A percentile compares a stretch with the other conserved stretches of the same genome.
Conservation (phyloP, 2,329 filamentous ascomycete species). For the Colletotrichum australisinense region DNA sequence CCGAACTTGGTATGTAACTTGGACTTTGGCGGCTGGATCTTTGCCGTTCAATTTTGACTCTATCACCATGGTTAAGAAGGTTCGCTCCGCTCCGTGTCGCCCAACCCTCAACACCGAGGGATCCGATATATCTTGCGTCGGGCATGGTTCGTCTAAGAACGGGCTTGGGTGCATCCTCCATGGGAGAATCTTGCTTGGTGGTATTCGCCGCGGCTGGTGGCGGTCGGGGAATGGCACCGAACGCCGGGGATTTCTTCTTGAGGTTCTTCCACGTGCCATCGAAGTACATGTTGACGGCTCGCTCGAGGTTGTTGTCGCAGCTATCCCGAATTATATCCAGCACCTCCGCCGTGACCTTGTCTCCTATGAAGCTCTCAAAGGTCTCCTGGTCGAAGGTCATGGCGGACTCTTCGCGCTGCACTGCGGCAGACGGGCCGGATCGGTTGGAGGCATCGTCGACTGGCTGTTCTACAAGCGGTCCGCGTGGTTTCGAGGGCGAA, state of each 20-base stretch:
- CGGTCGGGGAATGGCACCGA: neutral
- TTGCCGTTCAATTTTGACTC: slow-evolving; percentile 87
- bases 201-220: neutral
- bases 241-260: slow-evolving; percentile 44
- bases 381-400: slow-evolving; percentile 65
- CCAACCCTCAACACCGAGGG: slow-evolving; percentile 93
- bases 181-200: neutral
- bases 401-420: slow-evolving; percentile 41
- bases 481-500: slow-evolving; percentile 33
- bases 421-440: slow-evolving; percentile 21
- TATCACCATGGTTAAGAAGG: slow-evolving; percentile 83
- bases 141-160: slow-evolving; percentile 46
- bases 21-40: slow-evolving; percentile 70
- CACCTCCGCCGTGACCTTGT: slow-evolving; percentile 61
- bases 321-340: slow-evolving; percentile 63
- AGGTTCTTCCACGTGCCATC: slow-evolving; percentile 74
- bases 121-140: slow-evolving; percentile 80
- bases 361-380: slow-evolving; percentile 71
- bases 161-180: slow-evolving; percentile 19
- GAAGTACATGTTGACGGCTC: slow-evolving; percentile 76
- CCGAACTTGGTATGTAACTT: slow-evolving; percentile 57
- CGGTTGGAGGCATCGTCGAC: slow-evolving; percentile 38
- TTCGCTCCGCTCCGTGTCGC: slow-evolving; percentile 84
- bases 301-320: slow-evolving; percentile 69
- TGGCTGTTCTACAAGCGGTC: slow-evolving; percentile 38